Evolutionary conservation across 164 flowering plant genomes (phyloP), one percentile per base, ranked within the genome.

Genomic region (Malania oleifera): DNA sequence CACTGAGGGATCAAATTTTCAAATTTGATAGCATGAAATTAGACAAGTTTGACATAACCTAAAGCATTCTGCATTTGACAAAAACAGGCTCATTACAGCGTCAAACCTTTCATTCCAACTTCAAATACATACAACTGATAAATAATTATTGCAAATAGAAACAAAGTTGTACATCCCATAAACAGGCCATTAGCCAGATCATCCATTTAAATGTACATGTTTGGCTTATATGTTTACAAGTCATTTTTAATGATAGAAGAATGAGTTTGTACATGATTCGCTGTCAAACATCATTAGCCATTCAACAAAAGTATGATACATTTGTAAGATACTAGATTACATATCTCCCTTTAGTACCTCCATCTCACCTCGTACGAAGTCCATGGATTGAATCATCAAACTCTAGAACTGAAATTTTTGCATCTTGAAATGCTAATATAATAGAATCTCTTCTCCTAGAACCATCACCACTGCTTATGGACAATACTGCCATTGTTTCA

Each of bases 361-460:
- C 41, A 28, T 47, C 74, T 77, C 66, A 91, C 98, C 88, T 89
- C 25, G 85, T 81, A 20, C 93, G 91, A 56, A 93, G 91, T 31
- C 88, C 95, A 63, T 90, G 84, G n/a, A 78, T 72, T 18, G 97
- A 85, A 77, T 93, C 97, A 66, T 88, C 97, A 76, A 80, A 90
- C 79, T 93, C 96, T 37, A 93, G 55, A 24, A 93, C 88, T 7
- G 95, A 86, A 57, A 93, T 76, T 66, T 93, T 93, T 39, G 99
- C 96, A 71, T 90, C 96, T 63, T 70, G 69, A 67, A 93, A 90
- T 5, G 91, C 67, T 60, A 93, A 60, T 44, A 90, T 74, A 20
- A 93, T 83, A 9, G 97, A 84, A 79, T 93, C 99, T 66, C 96
- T 86, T 67, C 83, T 81, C 75, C 76, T 83, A 31, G 80, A 72